Evolutionary conservation across 2,329 filamentous ascomycete genomes (phyloP), one percentile per base, ranked within the genome.

Genomic region (Penicillium brevicompactum): DNA sequence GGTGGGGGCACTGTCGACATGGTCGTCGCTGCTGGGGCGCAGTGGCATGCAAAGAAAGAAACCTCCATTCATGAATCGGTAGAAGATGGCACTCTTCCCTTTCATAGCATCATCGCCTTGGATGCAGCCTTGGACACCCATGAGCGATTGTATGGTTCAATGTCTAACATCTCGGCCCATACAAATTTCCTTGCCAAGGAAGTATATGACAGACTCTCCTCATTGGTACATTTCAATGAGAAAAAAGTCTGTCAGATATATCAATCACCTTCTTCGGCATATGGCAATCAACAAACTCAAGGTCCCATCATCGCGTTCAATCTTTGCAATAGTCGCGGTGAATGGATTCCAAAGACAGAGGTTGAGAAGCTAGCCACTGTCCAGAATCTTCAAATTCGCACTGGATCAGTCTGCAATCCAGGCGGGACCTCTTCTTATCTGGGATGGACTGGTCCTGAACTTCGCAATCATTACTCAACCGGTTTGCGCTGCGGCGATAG

Each of bases 1-100:
- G 93, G 93, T 5, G 94, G 93, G 6, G 94, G 94, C 3, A 97
- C 93, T 0, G 93, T 97, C 0, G 92, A 96, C 65, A 89, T 93
- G 82, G 91, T 97, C 0, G 81, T 91, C 1, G 88, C 86, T 58
- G 70, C 86, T n/a, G 88, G 85, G 59, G 87, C 91, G 66, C 82
- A 87, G 60, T 97, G 92, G 90, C 91, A 97, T 77, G 88, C 86
- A 1, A 82, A 84, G 38, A 97, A 96, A 70, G 78, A 82, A 6
- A 76, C 82, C 22, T 84, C 83, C 30, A 76, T 96, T 2, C 93
- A 97, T 68, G 89, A 92, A 57, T 84, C 85, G 34, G 79, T 97
- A 2, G 93, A 99, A 72, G 93, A 99, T 70, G 94, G 93, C 1
- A 97, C 93, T 0, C 72, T 97, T 4, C 91, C 93, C 0, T 87